Base-by-base conservation (phyloP, 108 stramenopile genomes). In the Cylindrotheca fusiformis region DNA sequence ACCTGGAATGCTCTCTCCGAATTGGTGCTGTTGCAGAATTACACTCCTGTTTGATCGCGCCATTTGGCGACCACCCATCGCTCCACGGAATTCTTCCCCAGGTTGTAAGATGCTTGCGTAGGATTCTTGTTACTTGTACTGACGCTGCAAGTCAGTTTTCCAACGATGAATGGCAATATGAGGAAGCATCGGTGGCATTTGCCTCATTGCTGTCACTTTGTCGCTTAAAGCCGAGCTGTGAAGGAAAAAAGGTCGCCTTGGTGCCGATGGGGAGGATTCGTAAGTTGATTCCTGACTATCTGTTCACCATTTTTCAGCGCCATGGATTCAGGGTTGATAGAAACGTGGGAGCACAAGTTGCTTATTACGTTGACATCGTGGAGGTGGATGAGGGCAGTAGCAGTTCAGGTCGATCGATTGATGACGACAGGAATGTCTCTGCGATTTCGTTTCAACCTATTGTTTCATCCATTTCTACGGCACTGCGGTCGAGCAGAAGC, bases 201-300 rank as follows among this genome's bases (percentile, higher is more conserved):
- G 60, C 45, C 2, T 32, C 60, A 48, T 27, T 61, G 20, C 45
- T 61, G 21, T 18, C 60, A 20, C 45, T 61, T 20, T 46, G 26
- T 26, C 60, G 60, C 21, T 48, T 61, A 26, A 47, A 46, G 3
- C 33, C 22, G 2, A 44, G 25, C 1, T n/a, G n/a, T 23, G 45
- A 61, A 24, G 23, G 36, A 41, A 41, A 6, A 41, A 41, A 14
- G 14, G 6, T 41, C 6, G 6, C 36, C 14, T 6, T 41, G 14
- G 36, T 41, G 36, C 36, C 36, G 14, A 10, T 41, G 10, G 14
- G 36, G n/a, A n/a, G n/a, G n/a, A n/a, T n/a, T n/a, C n/a, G n/a
- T n/a, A n/a, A n/a, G n/a, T n/a, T n/a, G n/a, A n/a, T n/a, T n/a
- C n/a, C n/a, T n/a, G n/a, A n/a, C n/a, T n/a, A n/a, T n/a, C n/a